phyloP scores from a whole-genome alignment of 1,284 basidiomycete genomes.

The Ustilago shanxiensis region DNA sequence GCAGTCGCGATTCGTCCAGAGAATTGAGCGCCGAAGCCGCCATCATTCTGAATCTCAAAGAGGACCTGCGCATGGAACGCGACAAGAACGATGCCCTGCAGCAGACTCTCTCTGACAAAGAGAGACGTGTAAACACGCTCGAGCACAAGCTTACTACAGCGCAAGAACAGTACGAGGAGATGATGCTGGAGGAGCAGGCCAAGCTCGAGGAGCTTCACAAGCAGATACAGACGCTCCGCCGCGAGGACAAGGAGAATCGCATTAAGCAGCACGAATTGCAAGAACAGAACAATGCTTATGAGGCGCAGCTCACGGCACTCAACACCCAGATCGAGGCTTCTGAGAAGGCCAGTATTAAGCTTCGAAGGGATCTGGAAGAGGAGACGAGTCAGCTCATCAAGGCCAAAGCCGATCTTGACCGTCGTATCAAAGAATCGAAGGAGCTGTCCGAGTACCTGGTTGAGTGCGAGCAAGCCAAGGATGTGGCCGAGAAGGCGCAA shows the following conservation, averaged over 20 bases:
- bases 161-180: constrained; percentile 50
- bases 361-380: constrained; percentile 45
- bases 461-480: constrained; percentile 40
- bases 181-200: constrained; percentile 42
- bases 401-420: constrained; percentile 38
- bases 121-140: constrained; percentile 38
- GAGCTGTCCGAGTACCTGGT: constrained; percentile 45
- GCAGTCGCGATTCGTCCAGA: constrained; percentile 38
- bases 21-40: constrained; percentile 40
- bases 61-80: constrained; percentile 48
- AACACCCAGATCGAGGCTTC: constrained; percentile 38
- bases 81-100: constrained; percentile 47
- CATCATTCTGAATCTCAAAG: constrained; percentile 40
- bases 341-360: constrained; percentile 36
- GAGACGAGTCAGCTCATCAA: constrained; percentile 38
- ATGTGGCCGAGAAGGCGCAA: constrained; percentile 21
- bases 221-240: constrained; percentile 42
- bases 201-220: constrained; percentile 44
- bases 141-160: constrained; percentile 49
- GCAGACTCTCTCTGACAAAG: constrained; percentile 46
- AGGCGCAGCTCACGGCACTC: constrained; percentile 35
- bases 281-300: constrained; percentile 44
- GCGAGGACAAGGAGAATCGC: constrained; percentile 45
- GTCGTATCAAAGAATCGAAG: constrained; percentile 32
- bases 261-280: constrained; percentile 38